A percentile compares a stretch with the other conserved stretches of the same genome.
These are phyloP conservation scores for Podospora anserina DNA, from an alignment of 495 filamentous ascomycete genomes.

Conservation along the genomic window DNA sequence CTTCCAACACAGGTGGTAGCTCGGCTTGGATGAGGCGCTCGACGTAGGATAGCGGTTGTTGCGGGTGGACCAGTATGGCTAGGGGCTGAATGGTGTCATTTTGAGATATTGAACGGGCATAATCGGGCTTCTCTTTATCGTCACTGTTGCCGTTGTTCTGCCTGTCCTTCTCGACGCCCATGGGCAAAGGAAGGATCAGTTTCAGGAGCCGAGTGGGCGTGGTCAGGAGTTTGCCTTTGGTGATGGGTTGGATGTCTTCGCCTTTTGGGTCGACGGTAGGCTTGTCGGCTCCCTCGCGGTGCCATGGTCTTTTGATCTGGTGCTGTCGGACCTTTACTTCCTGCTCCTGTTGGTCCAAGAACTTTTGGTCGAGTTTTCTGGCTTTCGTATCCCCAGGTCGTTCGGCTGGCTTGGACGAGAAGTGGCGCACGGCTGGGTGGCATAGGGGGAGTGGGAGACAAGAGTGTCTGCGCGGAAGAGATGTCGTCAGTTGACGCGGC, in stretches of 20 bases:
- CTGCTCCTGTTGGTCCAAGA: conserved; percentile 38
- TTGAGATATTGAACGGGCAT: conserved; percentile 37
- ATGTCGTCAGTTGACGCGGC: conserved; percentile 14
- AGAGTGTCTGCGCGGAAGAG: not conserved
- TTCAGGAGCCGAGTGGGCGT: conserved; percentile 89
- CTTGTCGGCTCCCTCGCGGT: conserved; percentile 60
- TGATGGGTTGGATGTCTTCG: conserved; percentile 53
- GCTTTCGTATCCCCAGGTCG: conserved; percentile 30
- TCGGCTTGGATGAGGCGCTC: conserved; percentile 89
- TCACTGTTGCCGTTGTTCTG: conserved; percentile 41
- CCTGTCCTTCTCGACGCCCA: conserved; percentile 51
- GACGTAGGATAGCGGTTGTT: conserved; percentile 89
- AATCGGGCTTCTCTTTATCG: conserved; percentile 27
- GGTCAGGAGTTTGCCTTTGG: conserved; percentile 79
- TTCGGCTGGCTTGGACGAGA: not conserved
- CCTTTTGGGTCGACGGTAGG: conserved; percentile 48
- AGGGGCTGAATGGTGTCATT: conserved; percentile 73
- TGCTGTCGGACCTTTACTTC: conserved; percentile 34
- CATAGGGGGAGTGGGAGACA: conserved; percentile 11
- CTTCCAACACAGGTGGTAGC: conserved; percentile 65
- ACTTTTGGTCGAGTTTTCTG: conserved; percentile 37
- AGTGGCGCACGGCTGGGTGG: conserved; percentile 17
- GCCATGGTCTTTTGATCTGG: conserved; percentile 59
- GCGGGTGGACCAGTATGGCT: conserved; percentile 84
- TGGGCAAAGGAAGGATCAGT: conserved; percentile 76